Evolutionary conservation across 108 stramenopile genomes (phyloP).

Genomic region (Epithemia pelagica): DNA sequence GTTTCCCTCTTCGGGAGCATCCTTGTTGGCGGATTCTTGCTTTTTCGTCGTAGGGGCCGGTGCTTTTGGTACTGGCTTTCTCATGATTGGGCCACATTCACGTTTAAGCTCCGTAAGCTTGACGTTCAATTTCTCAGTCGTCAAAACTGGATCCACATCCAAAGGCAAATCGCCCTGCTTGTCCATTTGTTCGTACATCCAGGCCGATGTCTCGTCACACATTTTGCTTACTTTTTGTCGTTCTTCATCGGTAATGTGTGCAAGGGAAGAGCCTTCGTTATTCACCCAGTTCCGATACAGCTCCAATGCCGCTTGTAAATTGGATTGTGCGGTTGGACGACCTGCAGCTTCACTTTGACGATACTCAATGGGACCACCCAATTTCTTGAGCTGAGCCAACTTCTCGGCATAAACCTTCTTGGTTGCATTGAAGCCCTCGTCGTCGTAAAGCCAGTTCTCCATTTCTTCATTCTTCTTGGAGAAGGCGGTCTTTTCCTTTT

Average conservation of each 20-base stretch:
- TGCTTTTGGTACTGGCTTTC: conserved; percentile 89
- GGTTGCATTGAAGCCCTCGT: conserved; percentile 91
- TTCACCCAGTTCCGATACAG: conserved; percentile 81
- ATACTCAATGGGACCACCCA: conserved; percentile 85
- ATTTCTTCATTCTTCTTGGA: conserved; percentile 51
- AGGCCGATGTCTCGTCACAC: conserved; percentile 65
- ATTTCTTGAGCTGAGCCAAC: conserved; percentile 74
- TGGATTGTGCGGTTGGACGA: conserved; percentile 65
- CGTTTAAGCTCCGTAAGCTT: conserved; percentile 66
- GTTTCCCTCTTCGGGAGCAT: not conserved
- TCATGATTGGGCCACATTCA: conserved; percentile 76
- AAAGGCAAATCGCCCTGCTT: conserved; percentile 74
- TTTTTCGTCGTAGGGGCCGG: conserved; percentile 14
- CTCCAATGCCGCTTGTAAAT: conserved; percentile 74
- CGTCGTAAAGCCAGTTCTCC: conserved; percentile 98
- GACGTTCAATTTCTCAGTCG: conserved; percentile 51
- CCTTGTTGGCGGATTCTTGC: not conserved
- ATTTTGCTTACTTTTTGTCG: conserved; percentile 60
- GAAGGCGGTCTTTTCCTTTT: conserved; percentile 78
- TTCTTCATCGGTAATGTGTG: conserved; percentile 91
- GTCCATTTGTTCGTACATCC: conserved; percentile 90
- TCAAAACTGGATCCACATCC: conserved; percentile 79
- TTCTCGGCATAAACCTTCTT: conserved; percentile 88
- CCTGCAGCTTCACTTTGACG: conserved; percentile 69
- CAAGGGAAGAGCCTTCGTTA: conserved; percentile 58